Percentiles rank a stretch among this genome's conserved stretches.
phyloP scores from a whole-genome alignment of 495 filamentous ascomycete genomes.

The Parachaetomium inaequale region DNA sequence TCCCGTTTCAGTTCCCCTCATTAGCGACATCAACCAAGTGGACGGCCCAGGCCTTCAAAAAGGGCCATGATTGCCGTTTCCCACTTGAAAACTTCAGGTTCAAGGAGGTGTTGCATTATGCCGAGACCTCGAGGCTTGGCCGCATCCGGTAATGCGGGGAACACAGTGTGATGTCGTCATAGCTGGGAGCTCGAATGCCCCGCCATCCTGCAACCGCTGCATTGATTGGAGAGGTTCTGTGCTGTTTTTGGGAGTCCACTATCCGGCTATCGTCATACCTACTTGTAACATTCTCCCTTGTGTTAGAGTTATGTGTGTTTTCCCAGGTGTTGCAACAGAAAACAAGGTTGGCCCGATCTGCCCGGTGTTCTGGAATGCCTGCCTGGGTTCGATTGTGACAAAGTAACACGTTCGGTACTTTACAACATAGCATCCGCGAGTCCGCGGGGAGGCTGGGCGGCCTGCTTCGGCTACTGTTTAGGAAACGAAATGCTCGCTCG shows the following conservation, averaged over 20 bases:
- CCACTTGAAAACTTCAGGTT: background rate
- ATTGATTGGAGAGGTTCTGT: no score
- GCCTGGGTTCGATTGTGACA: no score
- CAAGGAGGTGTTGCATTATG: background rate
- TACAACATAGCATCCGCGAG: no score
- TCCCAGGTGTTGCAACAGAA: no score
- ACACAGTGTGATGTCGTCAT: background rate
- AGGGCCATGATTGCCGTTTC: background rate
- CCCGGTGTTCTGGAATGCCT: no score
- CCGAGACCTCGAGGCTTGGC: background rate
- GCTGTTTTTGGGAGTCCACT: background rate
- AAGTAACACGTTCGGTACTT: no score
- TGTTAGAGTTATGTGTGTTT: no score
- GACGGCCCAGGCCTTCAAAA: background rate
- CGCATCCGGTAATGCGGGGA: background rate
- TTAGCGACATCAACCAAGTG: background rate
- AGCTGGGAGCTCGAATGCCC: background rate
- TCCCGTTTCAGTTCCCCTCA: background rate
- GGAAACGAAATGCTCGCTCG: background rate
- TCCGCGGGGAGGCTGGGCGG: background rate
- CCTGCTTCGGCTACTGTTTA: constrained; percentile 4
- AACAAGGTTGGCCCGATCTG: no score
- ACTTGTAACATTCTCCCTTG: no score
- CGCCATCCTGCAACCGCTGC: no score
- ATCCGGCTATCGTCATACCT: no score